These are phyloP conservation scores for Chlamydomonas eustigma DNA, from an alignment of 139 green algal species.

Conservation along the genomic window DNA sequence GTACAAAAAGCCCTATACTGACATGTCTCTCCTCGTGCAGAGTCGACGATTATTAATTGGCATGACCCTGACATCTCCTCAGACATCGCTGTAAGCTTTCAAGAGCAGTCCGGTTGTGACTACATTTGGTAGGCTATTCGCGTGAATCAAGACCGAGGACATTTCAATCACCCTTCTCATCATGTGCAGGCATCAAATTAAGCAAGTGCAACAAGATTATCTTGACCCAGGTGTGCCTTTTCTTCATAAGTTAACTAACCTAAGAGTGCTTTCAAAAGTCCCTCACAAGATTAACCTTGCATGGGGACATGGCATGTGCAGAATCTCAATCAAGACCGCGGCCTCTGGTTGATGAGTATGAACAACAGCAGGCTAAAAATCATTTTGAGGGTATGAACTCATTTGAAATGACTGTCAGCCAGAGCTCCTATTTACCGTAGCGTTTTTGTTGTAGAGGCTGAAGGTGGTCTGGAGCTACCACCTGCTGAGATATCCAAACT, in stretches of 20 bases:
- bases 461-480: slow-evolving; percentile 63
- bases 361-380: slow-evolving; percentile 3
- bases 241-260: too few relatives aligned
- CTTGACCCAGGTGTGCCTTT: background rate
- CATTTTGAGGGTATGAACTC: slow-evolving; percentile 15
- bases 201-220: slow-evolving; percentile 51
- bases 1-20: background rate
- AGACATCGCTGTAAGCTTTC: slow-evolving; percentile 95
- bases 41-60: slow-evolving; percentile 98
- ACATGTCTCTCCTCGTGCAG: slow-evolving; percentile 39
- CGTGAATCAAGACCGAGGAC: background rate
- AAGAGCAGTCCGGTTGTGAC: slow-evolving; percentile 82
- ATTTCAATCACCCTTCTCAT: background rate
- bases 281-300: too few relatives aligned
- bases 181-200: slow-evolving; percentile 61
- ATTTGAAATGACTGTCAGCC: too few relatives aligned
- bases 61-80: slow-evolving; percentile 79
- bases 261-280: too few relatives aligned
- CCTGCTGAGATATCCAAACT: slow-evolving; percentile 72
- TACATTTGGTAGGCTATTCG: slow-evolving; percentile 73
- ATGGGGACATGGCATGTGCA: too few relatives aligned
- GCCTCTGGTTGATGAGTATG: background rate
- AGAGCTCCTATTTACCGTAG: too few relatives aligned
- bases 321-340: background rate
- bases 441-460: slow-evolving; percentile 21